Conservation (phyloP, 1,284 basidiomycete genomes). For the Schizopora paradoxa region DNA sequence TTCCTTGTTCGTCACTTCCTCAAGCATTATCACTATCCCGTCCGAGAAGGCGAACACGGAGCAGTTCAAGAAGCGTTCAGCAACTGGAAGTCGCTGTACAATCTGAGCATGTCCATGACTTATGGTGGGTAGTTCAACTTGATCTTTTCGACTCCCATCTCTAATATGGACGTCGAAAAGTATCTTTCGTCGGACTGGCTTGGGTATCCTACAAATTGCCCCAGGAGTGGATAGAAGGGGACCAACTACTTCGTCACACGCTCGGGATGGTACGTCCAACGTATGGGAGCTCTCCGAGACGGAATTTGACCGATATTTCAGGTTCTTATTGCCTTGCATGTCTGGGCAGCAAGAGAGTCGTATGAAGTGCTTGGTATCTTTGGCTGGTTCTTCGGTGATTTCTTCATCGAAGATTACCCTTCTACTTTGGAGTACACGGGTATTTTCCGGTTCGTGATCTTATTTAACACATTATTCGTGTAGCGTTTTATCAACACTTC, state of each 20-base stretch:
- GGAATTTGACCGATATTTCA: slow-evolving; percentile 28
- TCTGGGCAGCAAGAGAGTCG: slow-evolving; percentile 88
- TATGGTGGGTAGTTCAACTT: slow-evolving; percentile 58
- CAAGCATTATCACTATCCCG: slow-evolving; percentile 84
- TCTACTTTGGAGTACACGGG: slow-evolving; percentile 91
- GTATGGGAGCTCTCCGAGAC: no score
- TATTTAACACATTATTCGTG: not conserved
- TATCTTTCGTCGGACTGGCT: slow-evolving; percentile 75
- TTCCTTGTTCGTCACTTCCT: slow-evolving; percentile 93
- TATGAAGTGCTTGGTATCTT: slow-evolving; percentile 93
- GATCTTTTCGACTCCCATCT: slow-evolving; percentile 10
- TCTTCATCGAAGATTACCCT: slow-evolving; percentile 94
- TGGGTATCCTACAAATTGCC: slow-evolving; percentile 87
- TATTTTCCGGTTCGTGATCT: slow-evolving; percentile 73
- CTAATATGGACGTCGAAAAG: slow-evolving; percentile 42
- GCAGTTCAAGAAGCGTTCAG: slow-evolving; percentile 89
- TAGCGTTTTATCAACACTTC: not conserved
- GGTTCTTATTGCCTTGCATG: slow-evolving; percentile 83
- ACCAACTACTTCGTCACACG: slow-evolving; percentile 84
- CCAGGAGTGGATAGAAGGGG: slow-evolving; percentile 82
- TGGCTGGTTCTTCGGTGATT: slow-evolving; percentile 97
- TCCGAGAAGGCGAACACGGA: slow-evolving; percentile 46
- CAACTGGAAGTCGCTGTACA: slow-evolving; percentile 94
- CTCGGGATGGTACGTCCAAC: slow-evolving; percentile 70
- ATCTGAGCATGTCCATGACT: slow-evolving; percentile 91